Conservation (phyloP, 2,329 filamentous ascomycete species). For the Epichloe brachyelytri region DNA sequence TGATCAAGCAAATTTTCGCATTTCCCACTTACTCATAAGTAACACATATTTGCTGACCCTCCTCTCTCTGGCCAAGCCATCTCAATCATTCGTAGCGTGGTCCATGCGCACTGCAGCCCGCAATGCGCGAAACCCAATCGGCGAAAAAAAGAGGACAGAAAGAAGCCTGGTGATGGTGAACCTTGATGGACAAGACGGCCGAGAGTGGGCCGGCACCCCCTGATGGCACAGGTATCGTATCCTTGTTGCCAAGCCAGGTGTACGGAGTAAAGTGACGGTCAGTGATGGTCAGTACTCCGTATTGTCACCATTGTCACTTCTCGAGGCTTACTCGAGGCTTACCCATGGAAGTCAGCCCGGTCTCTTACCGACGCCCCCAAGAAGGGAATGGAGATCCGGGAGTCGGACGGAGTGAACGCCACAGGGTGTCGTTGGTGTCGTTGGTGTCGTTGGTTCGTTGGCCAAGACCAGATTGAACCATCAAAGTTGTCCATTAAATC, state of each 20-base stretch:
- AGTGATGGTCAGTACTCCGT: neutral
- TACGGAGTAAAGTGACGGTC: neutral
- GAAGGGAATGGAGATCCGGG: neutral
- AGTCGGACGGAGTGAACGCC: no score
- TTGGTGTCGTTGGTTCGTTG: neutral
- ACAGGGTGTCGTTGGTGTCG: neutral
- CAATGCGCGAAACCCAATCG: neutral
- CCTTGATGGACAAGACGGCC: constrained; percentile 6
- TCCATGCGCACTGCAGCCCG: neutral
- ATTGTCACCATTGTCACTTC: neutral
- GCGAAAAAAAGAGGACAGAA: neutral
- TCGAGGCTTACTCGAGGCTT: neutral
- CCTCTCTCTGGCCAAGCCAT: neutral
- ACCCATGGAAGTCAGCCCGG: neutral
- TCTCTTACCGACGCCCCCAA: neutral
- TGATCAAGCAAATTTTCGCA: neutral
- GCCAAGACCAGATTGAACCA: neutral
- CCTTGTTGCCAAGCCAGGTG: constrained; percentile 4
- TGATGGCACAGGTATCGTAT: neutral
- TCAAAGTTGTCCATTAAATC: neutral
- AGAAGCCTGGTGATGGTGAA: neutral
- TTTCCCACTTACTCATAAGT: neutral
- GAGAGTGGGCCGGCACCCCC: neutral
- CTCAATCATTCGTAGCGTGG: neutral
- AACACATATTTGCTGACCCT: neutral